Conservation (phyloP, 1,139 yeast species). For the Lizanozyma gosingica region DNA sequence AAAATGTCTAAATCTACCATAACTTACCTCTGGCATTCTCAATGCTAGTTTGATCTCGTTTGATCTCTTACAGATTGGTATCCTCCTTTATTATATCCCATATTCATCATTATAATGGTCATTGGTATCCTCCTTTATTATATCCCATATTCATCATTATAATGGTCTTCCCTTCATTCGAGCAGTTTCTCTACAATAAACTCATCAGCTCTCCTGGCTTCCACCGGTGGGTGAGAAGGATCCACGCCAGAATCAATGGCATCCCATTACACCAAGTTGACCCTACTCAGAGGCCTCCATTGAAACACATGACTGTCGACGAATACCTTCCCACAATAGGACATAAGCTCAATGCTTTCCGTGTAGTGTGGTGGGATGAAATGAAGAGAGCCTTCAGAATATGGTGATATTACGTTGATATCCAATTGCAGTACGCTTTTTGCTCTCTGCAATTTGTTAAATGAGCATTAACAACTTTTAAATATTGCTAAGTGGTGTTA, state of each 20-base stretch:
- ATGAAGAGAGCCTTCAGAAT: slow-evolving; percentile 36
- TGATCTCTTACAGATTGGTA: too few species aligned
- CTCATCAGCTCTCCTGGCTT: slow-evolving; percentile 57
- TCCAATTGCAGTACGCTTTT: not conserved
- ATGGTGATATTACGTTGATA: slow-evolving; percentile 5
- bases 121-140: too few species aligned
- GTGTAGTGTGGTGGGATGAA: slow-evolving; percentile 58
- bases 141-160: too few species aligned
- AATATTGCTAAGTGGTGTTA: too few species aligned
- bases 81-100: too few species aligned
- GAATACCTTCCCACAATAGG: slow-evolving; percentile 38
- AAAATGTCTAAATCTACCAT: too few species aligned
- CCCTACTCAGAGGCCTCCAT: slow-evolving; percentile 8
- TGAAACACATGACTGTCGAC: slow-evolving; percentile 15
- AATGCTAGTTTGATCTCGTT: too few species aligned
- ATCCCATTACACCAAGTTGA: slow-evolving; percentile 26
- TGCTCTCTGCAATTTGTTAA: not conserved
- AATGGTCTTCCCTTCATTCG: not conserved
- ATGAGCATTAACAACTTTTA: slow-evolving; percentile 1
- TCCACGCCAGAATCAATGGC: slow-evolving; percentile 61
- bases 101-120: too few species aligned
- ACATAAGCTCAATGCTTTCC: slow-evolving; percentile 56
- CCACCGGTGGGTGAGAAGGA: slow-evolving; percentile 56
- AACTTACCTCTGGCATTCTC: too few species aligned
- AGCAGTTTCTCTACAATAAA: slow-evolving; percentile 11